Evolutionary conservation across 2,329 filamentous ascomycete genomes (phyloP).

Genomic region (Xylariaceae sp.): DNA sequence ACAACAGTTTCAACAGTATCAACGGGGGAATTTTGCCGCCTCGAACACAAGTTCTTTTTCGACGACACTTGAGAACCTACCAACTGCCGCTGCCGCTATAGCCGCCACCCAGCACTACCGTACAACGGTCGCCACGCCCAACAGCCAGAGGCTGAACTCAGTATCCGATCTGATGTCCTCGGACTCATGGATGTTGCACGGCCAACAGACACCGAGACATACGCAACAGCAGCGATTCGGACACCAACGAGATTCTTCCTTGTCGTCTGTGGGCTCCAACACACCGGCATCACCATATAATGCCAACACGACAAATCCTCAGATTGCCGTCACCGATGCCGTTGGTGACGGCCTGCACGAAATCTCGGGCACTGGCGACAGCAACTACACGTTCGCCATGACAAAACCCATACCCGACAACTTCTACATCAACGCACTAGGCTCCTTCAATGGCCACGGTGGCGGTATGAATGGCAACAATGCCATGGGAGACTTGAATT

Average conservation of each 20-base stretch:
- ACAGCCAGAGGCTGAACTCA: constrained; percentile 36
- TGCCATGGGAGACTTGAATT: constrained; percentile 23
- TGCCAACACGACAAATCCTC: constrained; percentile 62
- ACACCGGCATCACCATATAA: constrained; percentile 67
- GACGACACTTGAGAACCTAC: constrained; percentile 45
- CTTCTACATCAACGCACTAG: constrained; percentile 48
- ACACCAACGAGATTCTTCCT: constrained; percentile 67
- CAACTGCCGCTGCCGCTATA: constrained; percentile 41
- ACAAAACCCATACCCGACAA: constrained; percentile 49
- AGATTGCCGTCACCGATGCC: constrained; percentile 62
- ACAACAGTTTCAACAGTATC: constrained; percentile 17
- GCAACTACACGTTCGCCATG: constrained; percentile 51
- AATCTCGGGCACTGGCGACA: constrained; percentile 47
- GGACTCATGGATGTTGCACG: constrained; percentile 40
- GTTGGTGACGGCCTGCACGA: constrained; percentile 54
- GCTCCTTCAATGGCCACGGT: constrained; percentile 40
- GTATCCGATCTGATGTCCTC: constrained; percentile 44
- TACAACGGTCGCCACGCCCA: constrained; percentile 24
- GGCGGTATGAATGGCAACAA: constrained; percentile 36
- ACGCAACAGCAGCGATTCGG: constrained; percentile 47
- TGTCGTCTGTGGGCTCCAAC: constrained; percentile 66
- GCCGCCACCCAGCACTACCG: constrained; percentile 39
- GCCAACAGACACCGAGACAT: constrained; percentile 39
- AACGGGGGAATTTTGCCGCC: constrained; percentile 6
- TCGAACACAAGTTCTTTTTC: constrained; percentile 28